Conservation (phyloP, 176 grass and related monocot species). For the Typha latifolia region DNA sequence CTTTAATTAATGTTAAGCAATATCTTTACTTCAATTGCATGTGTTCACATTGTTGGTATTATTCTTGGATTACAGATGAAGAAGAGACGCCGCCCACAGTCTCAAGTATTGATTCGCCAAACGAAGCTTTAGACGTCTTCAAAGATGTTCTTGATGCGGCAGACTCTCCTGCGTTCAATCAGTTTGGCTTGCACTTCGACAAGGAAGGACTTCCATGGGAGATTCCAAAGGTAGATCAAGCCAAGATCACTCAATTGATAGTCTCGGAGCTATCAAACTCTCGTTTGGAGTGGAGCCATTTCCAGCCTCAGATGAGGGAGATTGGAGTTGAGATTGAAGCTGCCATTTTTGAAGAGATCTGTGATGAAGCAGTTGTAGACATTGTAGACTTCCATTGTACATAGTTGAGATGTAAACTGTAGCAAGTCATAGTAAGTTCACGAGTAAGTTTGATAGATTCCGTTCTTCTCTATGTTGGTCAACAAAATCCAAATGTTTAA, state of each 20-base stretch:
- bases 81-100: conserved; percentile 46
- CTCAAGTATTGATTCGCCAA: conserved; percentile 31
- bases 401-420: conserved; percentile 30
- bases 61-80: conserved; percentile 12
- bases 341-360: conserved; percentile 84
- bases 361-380: conserved; percentile 45
- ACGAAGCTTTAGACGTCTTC: neutral
- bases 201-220: conserved; percentile 56
- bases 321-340: conserved; percentile 66
- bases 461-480: too few species aligned
- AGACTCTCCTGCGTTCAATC: conserved; percentile 2
- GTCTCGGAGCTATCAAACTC: conserved; percentile 43
- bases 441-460: too few species aligned
- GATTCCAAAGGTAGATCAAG: conserved; percentile 41
- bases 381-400: conserved; percentile 54
- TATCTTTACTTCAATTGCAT: neutral
- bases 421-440: too few species aligned
- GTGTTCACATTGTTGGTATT: conserved; percentile 1
- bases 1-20: too few species aligned
- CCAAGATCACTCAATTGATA: conserved; percentile 45
- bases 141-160: conserved; percentile 9
- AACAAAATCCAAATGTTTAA: too few species aligned
- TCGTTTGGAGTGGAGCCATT: conserved; percentile 36
- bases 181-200: conserved; percentile 5
- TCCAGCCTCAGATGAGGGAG: conserved; percentile 24